Conservation (phyloP, 2,329 filamentous ascomycete genomes). For the Myriosclerotinia curreyana region DNA sequence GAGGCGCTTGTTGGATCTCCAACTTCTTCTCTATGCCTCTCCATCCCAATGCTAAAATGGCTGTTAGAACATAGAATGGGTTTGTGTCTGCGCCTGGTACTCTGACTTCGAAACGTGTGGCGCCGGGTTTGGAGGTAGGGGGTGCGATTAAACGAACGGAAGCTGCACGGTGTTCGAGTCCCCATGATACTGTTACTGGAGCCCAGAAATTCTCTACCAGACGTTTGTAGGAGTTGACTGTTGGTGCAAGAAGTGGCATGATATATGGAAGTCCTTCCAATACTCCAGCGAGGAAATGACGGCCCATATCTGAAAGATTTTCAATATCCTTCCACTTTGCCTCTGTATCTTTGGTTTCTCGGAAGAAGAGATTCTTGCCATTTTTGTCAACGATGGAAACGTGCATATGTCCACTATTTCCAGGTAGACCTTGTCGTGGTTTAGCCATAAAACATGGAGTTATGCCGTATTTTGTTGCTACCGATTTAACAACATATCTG, state of each 20-base stretch:
- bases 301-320: constrained; percentile 79
- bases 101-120: constrained; percentile 88
- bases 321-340: constrained; percentile 73
- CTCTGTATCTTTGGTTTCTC: constrained; percentile 67
- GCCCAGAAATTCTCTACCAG: constrained; percentile 99
- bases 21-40: constrained; percentile 90
- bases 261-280: constrained; percentile 87
- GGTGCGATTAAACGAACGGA: constrained; percentile 87
- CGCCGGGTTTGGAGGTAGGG: constrained; percentile 77
- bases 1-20: constrained; percentile 73
- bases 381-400: constrained; percentile 77
- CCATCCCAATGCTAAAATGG: constrained; percentile 85
- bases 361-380: constrained; percentile 81
- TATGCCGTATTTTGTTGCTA: constrained; percentile 83
- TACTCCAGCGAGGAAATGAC: constrained; percentile 89
- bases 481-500: constrained; percentile 81
- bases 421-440: constrained; percentile 82
- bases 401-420: constrained; percentile 96
- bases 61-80: constrained; percentile 79
- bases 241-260: constrained; percentile 93
- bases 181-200: constrained; percentile 96
- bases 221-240: constrained; percentile 96
- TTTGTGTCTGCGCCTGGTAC: constrained; percentile 95
- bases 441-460: constrained; percentile 99
- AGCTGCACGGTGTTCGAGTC: constrained; percentile 88